Conservation (phyloP, 768 basidiomycete species). For the Leucosporidium yakuticum region DNA sequence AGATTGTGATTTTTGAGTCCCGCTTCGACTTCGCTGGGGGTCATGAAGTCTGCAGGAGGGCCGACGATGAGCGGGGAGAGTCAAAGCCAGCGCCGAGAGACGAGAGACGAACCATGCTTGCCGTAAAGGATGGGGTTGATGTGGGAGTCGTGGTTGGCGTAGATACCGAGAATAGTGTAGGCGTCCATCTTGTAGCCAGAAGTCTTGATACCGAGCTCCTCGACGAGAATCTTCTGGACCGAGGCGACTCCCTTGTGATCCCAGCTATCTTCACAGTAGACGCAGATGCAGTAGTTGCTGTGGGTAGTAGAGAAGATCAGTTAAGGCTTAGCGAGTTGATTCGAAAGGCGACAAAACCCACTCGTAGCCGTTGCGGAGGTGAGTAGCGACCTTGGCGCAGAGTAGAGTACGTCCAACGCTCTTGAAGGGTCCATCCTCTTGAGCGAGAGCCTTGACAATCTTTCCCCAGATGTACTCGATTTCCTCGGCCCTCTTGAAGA, state of each 20-base stretch:
- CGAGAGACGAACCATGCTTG: neutral
- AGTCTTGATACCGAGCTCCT: conserved; percentile 8
- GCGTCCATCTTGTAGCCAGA: conserved; percentile 31
- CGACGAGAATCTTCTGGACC: conserved; percentile 20
- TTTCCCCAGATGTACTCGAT: conserved; percentile 27
- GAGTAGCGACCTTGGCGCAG: too few species aligned
- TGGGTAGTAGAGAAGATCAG: too few species aligned
- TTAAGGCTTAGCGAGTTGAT: too few species aligned
- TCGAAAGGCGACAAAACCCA: too few species aligned
- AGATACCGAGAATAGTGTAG: conserved; percentile 31
- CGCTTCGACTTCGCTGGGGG: conserved; percentile 12
- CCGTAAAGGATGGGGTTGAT: conserved; percentile 16
- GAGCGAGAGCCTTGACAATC: conserved; percentile 26
- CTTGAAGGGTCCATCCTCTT: conserved; percentile 19
- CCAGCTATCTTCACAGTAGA: conserved; percentile 34
- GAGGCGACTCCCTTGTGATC: conserved; percentile 18
- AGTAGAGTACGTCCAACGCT: conserved; percentile 7
- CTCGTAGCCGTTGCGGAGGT: too few species aligned
- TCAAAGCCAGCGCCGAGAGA: too few species aligned
- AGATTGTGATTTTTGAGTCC: neutral
- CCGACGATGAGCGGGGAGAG: too few species aligned
- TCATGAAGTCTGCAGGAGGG: conserved; percentile 21
- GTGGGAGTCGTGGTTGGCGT: conserved; percentile 24
- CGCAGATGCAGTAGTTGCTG: conserved; percentile 24
- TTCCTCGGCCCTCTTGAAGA: conserved; percentile 14